These are phyloP conservation scores for Arabis hirsuta DNA, from an alignment of 345 rosid genomes.

Conservation along the genomic window DNA sequence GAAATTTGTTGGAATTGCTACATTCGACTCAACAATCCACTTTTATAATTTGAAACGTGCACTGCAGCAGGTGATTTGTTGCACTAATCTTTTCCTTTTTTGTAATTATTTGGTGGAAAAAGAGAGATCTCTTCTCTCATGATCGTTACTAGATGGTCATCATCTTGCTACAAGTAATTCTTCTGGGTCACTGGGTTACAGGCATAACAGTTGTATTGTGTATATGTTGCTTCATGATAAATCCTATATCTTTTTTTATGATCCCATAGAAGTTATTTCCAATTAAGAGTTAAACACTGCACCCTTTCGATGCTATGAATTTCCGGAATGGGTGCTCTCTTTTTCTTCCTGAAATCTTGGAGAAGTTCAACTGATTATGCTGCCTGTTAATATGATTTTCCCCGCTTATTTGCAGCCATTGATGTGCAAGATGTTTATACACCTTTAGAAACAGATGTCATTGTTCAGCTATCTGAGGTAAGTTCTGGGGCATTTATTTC, in stretches of 20 bases:
- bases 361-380: slow-evolving; percentile 59
- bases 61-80: slow-evolving; percentile 70
- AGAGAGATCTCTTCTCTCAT: slow-evolving; percentile 2
- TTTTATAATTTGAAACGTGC: slow-evolving; percentile 97
- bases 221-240: slow-evolving; percentile 1
- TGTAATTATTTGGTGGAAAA: slow-evolving; percentile 22
- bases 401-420: slow-evolving; percentile 67
- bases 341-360: slow-evolving; percentile 20
- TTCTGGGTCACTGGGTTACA: slow-evolving; percentile 1
- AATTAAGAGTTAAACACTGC: slow-evolving; percentile 15
- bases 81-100: slow-evolving; percentile 21
- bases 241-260: neutral
- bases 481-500: slow-evolving; percentile 37
- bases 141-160: neutral
- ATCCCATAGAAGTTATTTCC: slow-evolving; percentile 9
- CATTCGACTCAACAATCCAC: slow-evolving; percentile 94
- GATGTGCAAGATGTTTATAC: slow-evolving; percentile 93
- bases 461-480: slow-evolving; percentile 89
- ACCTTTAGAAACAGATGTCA: slow-evolving; percentile 81
- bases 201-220: slow-evolving; percentile 4
- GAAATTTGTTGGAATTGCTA: slow-evolving; percentile 96
- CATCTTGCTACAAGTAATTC: slow-evolving; percentile 20
- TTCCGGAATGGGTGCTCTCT: neutral
- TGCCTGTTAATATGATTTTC: slow-evolving; percentile 30
- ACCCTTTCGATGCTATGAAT: slow-evolving; percentile 19